A percentile compares a stretch with the other conserved stretches of the same genome.
Conservation (phyloP, 176 grass and related monocot species). For the Triticum monococcum region DNA sequence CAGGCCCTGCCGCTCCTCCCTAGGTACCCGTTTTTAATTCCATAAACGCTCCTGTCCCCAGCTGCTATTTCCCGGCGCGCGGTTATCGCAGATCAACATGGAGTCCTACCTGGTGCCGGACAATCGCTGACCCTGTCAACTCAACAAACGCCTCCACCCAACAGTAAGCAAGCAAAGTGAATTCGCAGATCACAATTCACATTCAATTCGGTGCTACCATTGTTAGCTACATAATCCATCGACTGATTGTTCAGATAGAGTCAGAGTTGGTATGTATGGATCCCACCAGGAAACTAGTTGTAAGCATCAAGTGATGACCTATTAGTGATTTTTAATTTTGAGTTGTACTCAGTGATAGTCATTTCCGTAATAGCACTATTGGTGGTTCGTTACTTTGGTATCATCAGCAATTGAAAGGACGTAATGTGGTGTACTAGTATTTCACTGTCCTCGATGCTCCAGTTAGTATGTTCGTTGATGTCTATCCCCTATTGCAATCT, state of each 20-base stretch:
- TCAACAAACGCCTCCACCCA: not conserved
- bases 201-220: not conserved
- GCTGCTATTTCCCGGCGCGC: conserved; percentile 62
- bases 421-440: not conserved
- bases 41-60: conserved; percentile 17
- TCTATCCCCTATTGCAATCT: too few species aligned
- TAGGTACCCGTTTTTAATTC: conserved; percentile 17
- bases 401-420: not conserved
- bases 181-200: conserved; percentile 1
- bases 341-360: too few species aligned
- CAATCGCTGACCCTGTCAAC: conserved; percentile 30
- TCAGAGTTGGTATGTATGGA: not conserved
- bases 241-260: conserved; percentile 25
- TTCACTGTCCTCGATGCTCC: too few species aligned
- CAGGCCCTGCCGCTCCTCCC: not conserved
- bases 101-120: conserved; percentile 78
- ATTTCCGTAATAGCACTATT: not conserved
- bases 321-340: not conserved
- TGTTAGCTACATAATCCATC: not conserved
- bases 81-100: conserved; percentile 75
- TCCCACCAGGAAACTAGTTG: not conserved
- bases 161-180: conserved; percentile 1
- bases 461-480: too few species aligned
- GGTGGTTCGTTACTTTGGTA: not conserved
- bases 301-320: not conserved